phyloP scores from a whole-genome alignment of 1,139 yeast genomes.

The Geotrichum siamense region DNA sequence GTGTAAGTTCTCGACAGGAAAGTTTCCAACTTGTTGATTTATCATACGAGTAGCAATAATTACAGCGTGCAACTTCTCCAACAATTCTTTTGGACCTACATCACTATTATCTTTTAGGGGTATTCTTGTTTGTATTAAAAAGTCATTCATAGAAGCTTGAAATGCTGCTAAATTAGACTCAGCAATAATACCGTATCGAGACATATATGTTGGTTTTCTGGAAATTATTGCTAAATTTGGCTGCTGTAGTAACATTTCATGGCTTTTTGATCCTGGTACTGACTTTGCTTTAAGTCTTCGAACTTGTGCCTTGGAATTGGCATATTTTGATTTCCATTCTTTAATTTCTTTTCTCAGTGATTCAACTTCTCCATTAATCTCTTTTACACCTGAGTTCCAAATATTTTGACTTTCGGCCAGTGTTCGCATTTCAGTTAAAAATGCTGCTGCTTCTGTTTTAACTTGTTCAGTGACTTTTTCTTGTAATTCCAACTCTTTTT shows the following conservation, averaged over 20 bases:
- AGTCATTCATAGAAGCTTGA: conserved; percentile 33
- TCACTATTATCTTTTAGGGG: conserved; percentile 3
- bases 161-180: conserved; percentile 28
- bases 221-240: conserved; percentile 7
- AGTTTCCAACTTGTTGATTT: conserved; percentile 37
- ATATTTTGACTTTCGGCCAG: conserved; percentile 32
- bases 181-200: conserved; percentile 25
- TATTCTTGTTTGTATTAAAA: conserved; percentile 27
- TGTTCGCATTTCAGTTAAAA: conserved; percentile 37
- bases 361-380: conserved; percentile 24
- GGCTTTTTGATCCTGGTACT: conserved; percentile 10
- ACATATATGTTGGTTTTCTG: conserved; percentile 6
- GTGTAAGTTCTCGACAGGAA: conserved; percentile 22
- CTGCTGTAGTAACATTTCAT: conserved; percentile 18
- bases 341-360: conserved; percentile 33
- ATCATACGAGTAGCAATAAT: conserved; percentile 34
- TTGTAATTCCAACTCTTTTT: conserved; percentile 33
- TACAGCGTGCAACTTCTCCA: conserved; percentile 33
- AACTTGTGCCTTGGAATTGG: conserved; percentile 30
- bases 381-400: conserved; percentile 17
- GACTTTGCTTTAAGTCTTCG: conserved; percentile 25
- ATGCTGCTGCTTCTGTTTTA: conserved; percentile 37
- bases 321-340: conserved; percentile 36
- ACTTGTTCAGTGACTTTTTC: conserved; percentile 37
- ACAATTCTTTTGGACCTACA: conserved; percentile 20